Base-by-base conservation (phyloP, 208 protist genomes). In the Leishmania tropica region DNA sequence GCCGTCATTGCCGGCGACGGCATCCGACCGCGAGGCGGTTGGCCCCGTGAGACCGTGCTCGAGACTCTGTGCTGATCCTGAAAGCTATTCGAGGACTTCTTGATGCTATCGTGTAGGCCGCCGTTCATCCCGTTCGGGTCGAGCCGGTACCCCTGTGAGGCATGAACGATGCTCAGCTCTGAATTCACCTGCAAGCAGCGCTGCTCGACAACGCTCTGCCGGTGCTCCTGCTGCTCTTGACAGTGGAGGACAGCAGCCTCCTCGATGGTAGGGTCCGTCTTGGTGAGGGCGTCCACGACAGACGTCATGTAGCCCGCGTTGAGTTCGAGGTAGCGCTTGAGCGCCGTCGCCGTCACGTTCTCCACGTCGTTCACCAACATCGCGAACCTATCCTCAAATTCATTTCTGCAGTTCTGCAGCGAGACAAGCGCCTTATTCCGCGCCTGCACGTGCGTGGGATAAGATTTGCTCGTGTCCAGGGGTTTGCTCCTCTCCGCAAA, bases 261-360 rank as follows among this genome's bases (percentile, higher is more conserved):
- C 81, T 83, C 79, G 3, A 92, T 76, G 35, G 79, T 80, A 10
- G 84, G 81, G 71, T 91, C 85, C 7, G 81, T 85, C 31, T 70
- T 86, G 17, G 80, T 83, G 7, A 94, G 84, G 31, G 88, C 82
- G 42, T 89, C 78, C 10, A 94, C 72, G 10, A 94, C 83, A 51
- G 85, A 75, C 47, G 83, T 62, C 81, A 94, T 86, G 83, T 89
- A 94, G 28, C 67, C 72, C 13, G 84, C 83, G 85, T 91, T 93
- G 48, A 93, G 84, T 3, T 90, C 53, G 19, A 93, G 81, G 78
- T 93, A 94, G 53, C 85, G 83, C 42, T 75, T 84, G 88, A 92
- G 81, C 15, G 83, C 80, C 15, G 10, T 76, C 31, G 74, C 42
- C 31, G 89, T 81, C 17, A 92, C 83, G 47, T 48, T 67, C 76